These are phyloP conservation scores for Taiwanofungus camphoratus DNA, from an alignment of 1,284 basidiomycete species.

Conservation along the genomic window DNA sequence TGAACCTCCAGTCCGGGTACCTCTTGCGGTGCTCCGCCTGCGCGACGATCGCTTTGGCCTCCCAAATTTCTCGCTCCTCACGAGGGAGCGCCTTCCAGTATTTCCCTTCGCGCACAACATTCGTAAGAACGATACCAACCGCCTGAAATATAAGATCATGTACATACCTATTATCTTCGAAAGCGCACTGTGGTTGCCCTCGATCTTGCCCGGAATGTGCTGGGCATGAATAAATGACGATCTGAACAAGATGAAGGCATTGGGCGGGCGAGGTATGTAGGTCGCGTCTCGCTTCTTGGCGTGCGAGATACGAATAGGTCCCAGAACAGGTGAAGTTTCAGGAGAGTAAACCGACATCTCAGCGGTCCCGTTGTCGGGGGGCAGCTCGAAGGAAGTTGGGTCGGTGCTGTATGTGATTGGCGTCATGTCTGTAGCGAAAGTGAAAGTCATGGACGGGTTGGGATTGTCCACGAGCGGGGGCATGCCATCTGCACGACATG, in stretches of 20 bases:
- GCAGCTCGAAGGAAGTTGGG: slow-evolving; percentile 30
- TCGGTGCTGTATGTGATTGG: slow-evolving; percentile 36
- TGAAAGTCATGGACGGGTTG: slow-evolving; percentile 41
- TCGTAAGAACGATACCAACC: slow-evolving; percentile 2
- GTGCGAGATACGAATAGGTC: slow-evolving; percentile 31
- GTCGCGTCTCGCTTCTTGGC: slow-evolving; percentile 44
- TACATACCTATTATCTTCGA: slow-evolving; percentile 39
- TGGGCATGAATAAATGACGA: slow-evolving; percentile 81
- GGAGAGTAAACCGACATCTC: slow-evolving; percentile 20
- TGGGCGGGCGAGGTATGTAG: slow-evolving; percentile 87
- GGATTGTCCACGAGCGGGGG: slow-evolving; percentile 47
- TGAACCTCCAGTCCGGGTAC: slow-evolving; percentile 75
- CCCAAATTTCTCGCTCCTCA: slow-evolving; percentile 65
- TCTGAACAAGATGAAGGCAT: slow-evolving; percentile 93
- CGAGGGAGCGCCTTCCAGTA: slow-evolving; percentile 58
- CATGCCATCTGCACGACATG: slow-evolving; percentile 33
- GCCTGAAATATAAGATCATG: slow-evolving; percentile 5
- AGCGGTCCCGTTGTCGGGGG: slow-evolving; percentile 23
- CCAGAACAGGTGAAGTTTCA: slow-evolving; percentile 16
- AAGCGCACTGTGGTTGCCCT: slow-evolving; percentile 74
- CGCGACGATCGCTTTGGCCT: slow-evolving; percentile 66
- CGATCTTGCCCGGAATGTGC: slow-evolving; percentile 70
- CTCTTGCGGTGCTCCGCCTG: slow-evolving; percentile 72
- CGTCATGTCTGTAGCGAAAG: slow-evolving; percentile 42
- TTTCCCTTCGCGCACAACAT: slow-evolving; percentile 34